Percentiles rank a stretch among this genome's conserved stretches.
Evolutionary conservation across 169 alveolate genomes (phyloP).

Genomic region (Plasmodium blacklocki): DNA sequence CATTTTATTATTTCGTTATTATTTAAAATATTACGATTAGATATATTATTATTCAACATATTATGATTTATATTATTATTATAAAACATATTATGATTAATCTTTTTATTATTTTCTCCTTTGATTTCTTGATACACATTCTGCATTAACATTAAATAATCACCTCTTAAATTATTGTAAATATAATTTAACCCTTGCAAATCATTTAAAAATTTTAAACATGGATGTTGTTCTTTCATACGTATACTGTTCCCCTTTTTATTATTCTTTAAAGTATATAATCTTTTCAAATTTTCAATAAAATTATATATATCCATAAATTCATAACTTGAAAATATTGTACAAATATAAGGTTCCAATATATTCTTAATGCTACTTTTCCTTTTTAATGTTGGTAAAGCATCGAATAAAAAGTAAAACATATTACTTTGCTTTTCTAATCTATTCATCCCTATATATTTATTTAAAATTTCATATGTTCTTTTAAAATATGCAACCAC

Average conservation of each 20-base stretch:
- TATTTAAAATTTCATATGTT: slow-evolving; percentile 37
- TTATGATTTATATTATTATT: background rate
- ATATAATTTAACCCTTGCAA: slow-evolving; percentile 54
- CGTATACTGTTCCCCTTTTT: slow-evolving; percentile 20
- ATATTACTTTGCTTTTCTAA: slow-evolving; percentile 54
- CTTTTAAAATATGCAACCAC: slow-evolving; percentile 26
- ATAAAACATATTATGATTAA: background rate
- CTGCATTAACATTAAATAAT: slow-evolving; percentile 31
- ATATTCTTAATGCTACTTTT: slow-evolving; percentile 9
- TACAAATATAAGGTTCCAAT: slow-evolving; percentile 25
- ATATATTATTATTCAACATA: background rate
- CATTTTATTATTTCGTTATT: background rate
- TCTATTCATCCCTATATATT: slow-evolving; percentile 13
- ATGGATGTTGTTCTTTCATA: slow-evolving; percentile 12
- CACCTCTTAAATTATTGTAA: slow-evolving; percentile 54
- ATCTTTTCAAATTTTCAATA: slow-evolving; percentile 51
- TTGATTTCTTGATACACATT: slow-evolving; percentile 31
- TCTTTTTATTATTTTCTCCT: slow-evolving; percentile 22
- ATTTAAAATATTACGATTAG: background rate
- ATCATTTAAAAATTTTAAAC: slow-evolving; percentile 38
- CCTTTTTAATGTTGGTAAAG: slow-evolving; percentile 34
- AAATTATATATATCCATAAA: slow-evolving; percentile 50
- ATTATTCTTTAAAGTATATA: slow-evolving; percentile 42
- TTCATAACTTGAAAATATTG: slow-evolving; percentile 15
- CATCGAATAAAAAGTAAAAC: slow-evolving; percentile 62